Base-by-base conservation (phyloP, 176 grass and related monocot species). In the Oropetium thomaeum region DNA sequence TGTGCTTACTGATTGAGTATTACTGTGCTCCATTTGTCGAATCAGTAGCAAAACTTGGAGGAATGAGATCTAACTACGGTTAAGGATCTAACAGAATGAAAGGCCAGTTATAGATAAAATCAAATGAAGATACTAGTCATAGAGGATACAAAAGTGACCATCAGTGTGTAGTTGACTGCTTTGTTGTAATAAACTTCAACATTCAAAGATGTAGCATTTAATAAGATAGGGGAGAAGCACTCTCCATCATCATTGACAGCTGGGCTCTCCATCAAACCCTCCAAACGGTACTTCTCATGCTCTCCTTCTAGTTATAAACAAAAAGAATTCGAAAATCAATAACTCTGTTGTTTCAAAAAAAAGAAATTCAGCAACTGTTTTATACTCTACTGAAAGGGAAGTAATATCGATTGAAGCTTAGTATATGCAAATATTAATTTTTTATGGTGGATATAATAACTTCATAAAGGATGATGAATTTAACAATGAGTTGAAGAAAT, bases 111-210 rank as follows among this genome's bases (percentile, higher is more conserved):
- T 74, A 73, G 19, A 79, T 53, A 69, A 25, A 53, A 90, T 48
- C 58, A 60, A 74, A 79, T 69, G 31, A 22, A 80, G 26, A 40
- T 53, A 71, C 7, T n/a, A 49, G 49, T 52, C 54, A 75, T 33
- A 80, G 34, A 93, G 96, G 96, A 99, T 99, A 99, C 96, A 92
- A 99, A 99, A 81, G 96, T 99, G 82, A 96, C 92, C 96, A 99
- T 99, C 87, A 99, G 70, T 52, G 96, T 99, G 80, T 99, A 99
- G 66, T 96, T 99, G 44, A 99, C 89, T 73, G 96, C 96, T 87
- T 99, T 99, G 76, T 96, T 99, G 75, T 99, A 99, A 80, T 99
- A 99, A 73, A 94, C 77, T 80, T 96, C 96, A 73, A 96, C 91
- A 73, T 99, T 99, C 65, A 99, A 76, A 62, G 96, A 99, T 45